Base-by-base conservation (phyloP, 148 eudicot genomes). In the Rhododendron ferrugineum region DNA sequence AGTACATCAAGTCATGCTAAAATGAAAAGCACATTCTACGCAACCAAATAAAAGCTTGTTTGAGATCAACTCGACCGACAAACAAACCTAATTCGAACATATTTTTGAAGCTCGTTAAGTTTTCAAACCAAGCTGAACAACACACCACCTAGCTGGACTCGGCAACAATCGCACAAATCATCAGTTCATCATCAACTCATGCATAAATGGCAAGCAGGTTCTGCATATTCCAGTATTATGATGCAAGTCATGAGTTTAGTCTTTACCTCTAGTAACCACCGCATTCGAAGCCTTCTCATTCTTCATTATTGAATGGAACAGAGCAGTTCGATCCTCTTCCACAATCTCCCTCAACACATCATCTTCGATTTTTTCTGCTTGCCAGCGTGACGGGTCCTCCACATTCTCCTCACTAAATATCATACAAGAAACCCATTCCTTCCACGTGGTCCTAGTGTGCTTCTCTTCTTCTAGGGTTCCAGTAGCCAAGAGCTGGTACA, bases 321-420 rank as follows among this genome's bases (percentile, higher is more conserved):
- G 91, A 47, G 94, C 88, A 76, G 98, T 96, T 64, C 93, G 92
- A 72, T 97, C 99, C 82, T 97, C 99, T 86, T 97, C 96, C 50
- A 97, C 93, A 0, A 97, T 97, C 92, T 97, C 99, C 86, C 98
- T 88, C 80, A 97, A 85, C 83, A 97, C 81, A 30, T 92, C 98
- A 13, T 97, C 99, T 85, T 97, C 99, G 7, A 97, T 92, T 89
- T 92, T 97, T 64, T 93, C 98, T 0, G 99, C 99, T 47, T 97
- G 99, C 98, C 99, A 95, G 47, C 92, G 92, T 0, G 99, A 97
- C n/a, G 99, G 99, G 54, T 97, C 99, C 87, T 97, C 99, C 13
- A 97, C 99, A 6, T 86, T 91, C 50, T 97, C 99, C 87, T 97
- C 99, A 73, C 99, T 97, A 82, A 95, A 97, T 34, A 97, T 97